Base-by-base conservation (phyloP, 2,329 filamentous ascomycete species). In the Phoma sp. region DNA sequence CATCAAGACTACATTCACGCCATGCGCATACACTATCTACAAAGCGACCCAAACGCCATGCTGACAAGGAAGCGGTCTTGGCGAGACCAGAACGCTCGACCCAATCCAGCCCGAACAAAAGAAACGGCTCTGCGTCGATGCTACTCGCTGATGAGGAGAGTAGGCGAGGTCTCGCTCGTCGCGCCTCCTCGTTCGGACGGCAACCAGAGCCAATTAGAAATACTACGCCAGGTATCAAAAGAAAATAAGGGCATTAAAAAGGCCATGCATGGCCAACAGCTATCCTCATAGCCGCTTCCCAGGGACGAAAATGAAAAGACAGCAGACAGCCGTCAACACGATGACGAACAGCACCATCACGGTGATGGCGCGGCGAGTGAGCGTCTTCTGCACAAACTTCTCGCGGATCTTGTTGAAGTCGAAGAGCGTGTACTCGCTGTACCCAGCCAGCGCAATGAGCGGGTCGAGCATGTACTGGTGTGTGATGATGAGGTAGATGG, bases 381-480 rank as follows among this genome's bases (percentile, higher is more conserved):
- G 84, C 19, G 98, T 86, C 70, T 87, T 90, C 62, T 91, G 89
- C 51, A 99, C 90, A 72, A 95, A 99, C 0, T 92, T 91, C 76
- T 99, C 95, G 51, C 90, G 87, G 61, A 98, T 91, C 36, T 86
- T 85, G 22, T 90, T 89, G 80, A 96, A 97, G 76, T 88, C 90
- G 82, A 97, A 93, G 45, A 96, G 92, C 0, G 94, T 97, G 78
- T 98, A 97, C 79, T 99, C 96, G 80, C 93, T 97, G 75, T 88
- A 89, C 32, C 94, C 93, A n/a, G 90, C 75, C 19, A 98, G 83
- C 4, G 92, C 95, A 75, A 98, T 86, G 60, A 96, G 81, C 0
- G 96, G 94, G 69, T 99, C 95, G 46, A 99, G 86, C 62, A 92
- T 92, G 78, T 98, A 99, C 75, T 98, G 94, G 71, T 98, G 96